phyloP scores from a whole-genome alignment of 768 basidiomycete genomes.

The Suillus sp. region DNA sequence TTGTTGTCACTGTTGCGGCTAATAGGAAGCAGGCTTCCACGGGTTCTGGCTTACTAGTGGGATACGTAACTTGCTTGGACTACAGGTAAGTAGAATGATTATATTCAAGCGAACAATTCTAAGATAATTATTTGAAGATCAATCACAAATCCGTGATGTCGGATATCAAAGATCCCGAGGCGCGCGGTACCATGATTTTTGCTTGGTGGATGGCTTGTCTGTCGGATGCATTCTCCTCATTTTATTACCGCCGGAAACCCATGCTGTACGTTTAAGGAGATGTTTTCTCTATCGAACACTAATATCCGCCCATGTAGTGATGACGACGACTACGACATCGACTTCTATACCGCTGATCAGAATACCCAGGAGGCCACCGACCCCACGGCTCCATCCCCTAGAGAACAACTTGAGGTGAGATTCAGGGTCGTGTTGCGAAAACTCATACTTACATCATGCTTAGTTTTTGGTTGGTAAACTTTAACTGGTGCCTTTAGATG shows the following conservation, averaged over 20 bases:
- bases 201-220: slow-evolving; percentile 95
- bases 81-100: slow-evolving; percentile 51
- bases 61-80: slow-evolving; percentile 76
- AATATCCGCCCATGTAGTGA: slow-evolving; percentile 46
- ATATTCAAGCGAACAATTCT: slow-evolving; percentile 11
- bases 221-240: slow-evolving; percentile 79
- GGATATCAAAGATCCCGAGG: slow-evolving; percentile 72
- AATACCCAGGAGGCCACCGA: slow-evolving; percentile 50
- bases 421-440: slow-evolving; percentile 5
- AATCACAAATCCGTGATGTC: slow-evolving; percentile 82
- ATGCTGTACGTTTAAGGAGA: slow-evolving; percentile 50
- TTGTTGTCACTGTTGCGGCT: slow-evolving; percentile 17
- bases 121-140: slow-evolving; percentile 50
- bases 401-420: slow-evolving; percentile 79
- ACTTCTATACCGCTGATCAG: slow-evolving; percentile 80
- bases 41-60: slow-evolving; percentile 83
- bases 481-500: slow-evolving; percentile 6
- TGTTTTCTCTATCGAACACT: slow-evolving; percentile 18
- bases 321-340: slow-evolving; percentile 88
- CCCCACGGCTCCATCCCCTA: slow-evolving; percentile 57
- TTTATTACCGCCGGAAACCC: slow-evolving; percentile 85
- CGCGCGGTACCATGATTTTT: slow-evolving; percentile 83
- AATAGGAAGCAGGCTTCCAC: slow-evolving; percentile 62
- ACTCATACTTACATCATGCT: slow-evolving; percentile 15
- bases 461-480: slow-evolving; percentile 66